These are phyloP conservation scores for Neurospora discreta DNA, from an alignment of 495 filamentous ascomycete species.

Conservation along the genomic window DNA sequence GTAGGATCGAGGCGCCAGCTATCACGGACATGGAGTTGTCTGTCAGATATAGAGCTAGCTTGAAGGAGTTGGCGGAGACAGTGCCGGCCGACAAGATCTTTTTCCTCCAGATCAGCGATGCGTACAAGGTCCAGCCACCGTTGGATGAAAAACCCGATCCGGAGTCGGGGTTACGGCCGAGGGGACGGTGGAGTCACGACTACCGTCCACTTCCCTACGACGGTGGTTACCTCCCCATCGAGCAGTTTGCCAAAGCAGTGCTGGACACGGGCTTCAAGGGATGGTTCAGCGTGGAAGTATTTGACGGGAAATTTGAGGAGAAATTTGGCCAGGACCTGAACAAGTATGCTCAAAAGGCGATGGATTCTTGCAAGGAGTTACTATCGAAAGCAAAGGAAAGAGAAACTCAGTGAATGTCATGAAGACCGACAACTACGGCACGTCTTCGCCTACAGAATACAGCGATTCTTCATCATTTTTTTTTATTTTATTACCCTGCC, in stretches of 20 bases:
- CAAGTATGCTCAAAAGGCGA: constrained; percentile 48
- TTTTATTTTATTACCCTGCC: not conserved
- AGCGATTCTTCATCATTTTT: not conserved
- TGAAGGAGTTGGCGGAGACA: constrained; percentile 41
- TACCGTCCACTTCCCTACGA: constrained; percentile 60
- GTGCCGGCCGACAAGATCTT: constrained; percentile 64
- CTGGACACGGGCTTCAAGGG: constrained; percentile 58
- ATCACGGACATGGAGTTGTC: constrained; percentile 28
- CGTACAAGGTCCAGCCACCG: constrained; percentile 51
- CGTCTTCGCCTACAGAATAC: not conserved
- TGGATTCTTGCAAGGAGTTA: constrained; percentile 43
- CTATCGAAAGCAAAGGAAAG: constrained; percentile 11
- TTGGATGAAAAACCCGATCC: constrained; percentile 30
- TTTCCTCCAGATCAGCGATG: constrained; percentile 67
- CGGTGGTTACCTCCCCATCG: constrained; percentile 62
- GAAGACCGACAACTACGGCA: not conserved
- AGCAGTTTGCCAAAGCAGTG: constrained; percentile 54
- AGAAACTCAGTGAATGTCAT: not conserved
- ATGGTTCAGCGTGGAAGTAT: constrained; percentile 68
- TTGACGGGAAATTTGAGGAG: constrained; percentile 53
- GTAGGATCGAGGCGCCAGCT: constrained; percentile 30
- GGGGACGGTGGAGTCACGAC: constrained; percentile 61
- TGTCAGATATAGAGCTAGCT: constrained; percentile 37
- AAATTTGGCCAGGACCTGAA: constrained; percentile 42
- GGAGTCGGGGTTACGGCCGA: constrained; percentile 39